Percentiles rank a stretch among this genome's conserved stretches.
These are phyloP conservation scores for Hymenoscyphus scutula DNA, from an alignment of 2,329 filamentous ascomycete species.

Conservation along the genomic window DNA sequence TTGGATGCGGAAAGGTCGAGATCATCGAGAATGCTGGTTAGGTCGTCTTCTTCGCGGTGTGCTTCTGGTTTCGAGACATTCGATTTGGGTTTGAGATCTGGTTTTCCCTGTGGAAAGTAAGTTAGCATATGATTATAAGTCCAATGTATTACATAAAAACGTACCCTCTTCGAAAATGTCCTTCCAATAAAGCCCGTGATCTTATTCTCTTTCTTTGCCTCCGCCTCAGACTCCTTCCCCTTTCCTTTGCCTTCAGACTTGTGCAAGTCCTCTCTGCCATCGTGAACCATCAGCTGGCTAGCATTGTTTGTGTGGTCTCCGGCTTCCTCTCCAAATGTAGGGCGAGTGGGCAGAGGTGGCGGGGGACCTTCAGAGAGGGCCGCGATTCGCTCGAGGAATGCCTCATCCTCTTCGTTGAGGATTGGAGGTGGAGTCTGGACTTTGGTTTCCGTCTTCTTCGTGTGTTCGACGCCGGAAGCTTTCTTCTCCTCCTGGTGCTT, in stretches of 20 bases:
- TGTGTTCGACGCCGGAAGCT: conserved; percentile 31
- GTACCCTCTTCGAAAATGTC: conserved; percentile 25
- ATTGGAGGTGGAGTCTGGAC: conserved; percentile 40
- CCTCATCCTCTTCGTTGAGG: conserved; percentile 55
- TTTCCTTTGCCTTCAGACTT: conserved; percentile 15
- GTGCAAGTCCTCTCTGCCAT: conserved; percentile 32
- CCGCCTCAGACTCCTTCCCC: conserved; percentile 32
- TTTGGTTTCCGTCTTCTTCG: conserved; percentile 41
- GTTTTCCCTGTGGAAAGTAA: conserved; percentile 36
- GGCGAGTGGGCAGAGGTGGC: conserved; percentile 50
- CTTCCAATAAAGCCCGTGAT: conserved; percentile 40
- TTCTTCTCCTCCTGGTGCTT: conserved; percentile 54
- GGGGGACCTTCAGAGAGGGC: conserved; percentile 44
- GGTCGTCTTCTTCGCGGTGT: conserved; percentile 62
- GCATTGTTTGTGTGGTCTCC: conserved; percentile 30
- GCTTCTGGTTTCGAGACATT: conserved; percentile 40
- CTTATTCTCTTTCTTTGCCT: conserved; percentile 38
- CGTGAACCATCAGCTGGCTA: conserved; percentile 42
- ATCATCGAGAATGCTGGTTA: conserved; percentile 75
- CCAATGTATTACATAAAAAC: neutral
- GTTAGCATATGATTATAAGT: neutral
- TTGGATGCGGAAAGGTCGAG: conserved; percentile 81
- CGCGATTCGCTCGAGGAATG: conserved; percentile 56
- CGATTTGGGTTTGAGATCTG: conserved; percentile 41
- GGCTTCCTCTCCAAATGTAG: conserved; percentile 23